Conservation (phyloP, 2,329 filamentous ascomycete species). For the Beauveria brongniartii region DNA sequence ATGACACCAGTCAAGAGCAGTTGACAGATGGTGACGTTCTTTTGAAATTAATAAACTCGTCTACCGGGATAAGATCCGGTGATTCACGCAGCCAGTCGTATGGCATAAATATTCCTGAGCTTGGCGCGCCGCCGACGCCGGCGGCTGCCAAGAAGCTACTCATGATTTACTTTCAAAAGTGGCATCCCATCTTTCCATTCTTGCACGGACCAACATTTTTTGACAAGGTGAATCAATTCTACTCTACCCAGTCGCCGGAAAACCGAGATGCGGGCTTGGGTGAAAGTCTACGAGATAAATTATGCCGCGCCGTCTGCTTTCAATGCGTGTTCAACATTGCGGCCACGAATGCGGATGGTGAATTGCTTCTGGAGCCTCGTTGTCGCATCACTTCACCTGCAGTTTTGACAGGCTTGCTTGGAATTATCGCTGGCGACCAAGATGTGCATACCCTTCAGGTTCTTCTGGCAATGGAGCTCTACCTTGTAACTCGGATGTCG, state of each 20-base stretch:
- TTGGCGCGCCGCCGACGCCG: conserved; percentile 22
- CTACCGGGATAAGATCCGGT: not conserved
- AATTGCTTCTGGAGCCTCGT: conserved; percentile 21
- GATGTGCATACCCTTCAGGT: conserved; percentile 40
- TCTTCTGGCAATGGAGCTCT: conserved; percentile 38
- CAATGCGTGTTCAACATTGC: conserved; percentile 45
- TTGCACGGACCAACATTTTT: conserved; percentile 41
- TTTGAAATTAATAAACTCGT: not conserved
- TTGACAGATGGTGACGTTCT: not conserved
- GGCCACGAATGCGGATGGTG: conserved; percentile 18
- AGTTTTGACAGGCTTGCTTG: conserved; percentile 29
- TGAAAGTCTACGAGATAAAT: conserved; percentile 13
- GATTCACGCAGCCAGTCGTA: conserved; percentile 6
- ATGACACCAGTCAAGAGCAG: not conserved
- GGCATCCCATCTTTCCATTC: conserved; percentile 46
- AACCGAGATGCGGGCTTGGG: conserved; percentile 5
- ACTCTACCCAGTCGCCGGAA: conserved; percentile 15
- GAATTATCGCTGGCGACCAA: conserved; percentile 29
- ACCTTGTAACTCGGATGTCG: conserved; percentile 39
- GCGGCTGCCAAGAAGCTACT: conserved; percentile 31
- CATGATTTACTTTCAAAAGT: conserved; percentile 40
- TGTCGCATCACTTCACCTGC: conserved; percentile 30
- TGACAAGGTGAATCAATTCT: conserved; percentile 34
- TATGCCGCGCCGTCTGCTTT: conserved; percentile 31
- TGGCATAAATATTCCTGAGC: conserved; percentile 14